Evolutionary conservation across 257 asterid species (phyloP).

Genomic region (Lithospermum erythrorhizon): DNA sequence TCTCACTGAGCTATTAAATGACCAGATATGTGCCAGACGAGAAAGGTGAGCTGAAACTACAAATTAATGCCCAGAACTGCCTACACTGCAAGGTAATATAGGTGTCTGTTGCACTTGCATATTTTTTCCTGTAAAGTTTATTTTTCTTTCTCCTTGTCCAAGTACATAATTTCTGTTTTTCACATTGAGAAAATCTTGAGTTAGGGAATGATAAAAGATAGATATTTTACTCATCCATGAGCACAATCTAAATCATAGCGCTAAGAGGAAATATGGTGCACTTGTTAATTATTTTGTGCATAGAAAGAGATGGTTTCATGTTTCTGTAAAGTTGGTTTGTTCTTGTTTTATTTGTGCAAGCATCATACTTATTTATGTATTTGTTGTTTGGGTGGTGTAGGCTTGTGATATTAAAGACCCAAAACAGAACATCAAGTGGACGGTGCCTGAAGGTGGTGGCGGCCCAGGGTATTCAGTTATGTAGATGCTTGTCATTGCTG

Average conservation of each 20-base stretch:
- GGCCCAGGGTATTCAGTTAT: conserved; percentile 90
- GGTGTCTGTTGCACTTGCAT: background rate
- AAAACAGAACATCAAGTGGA: conserved; percentile 82
- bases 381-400: conserved; percentile 23
- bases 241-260: too few relatives aligned
- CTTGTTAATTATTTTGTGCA: too few relatives aligned
- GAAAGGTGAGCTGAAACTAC: conserved; percentile 56
- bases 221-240: too few relatives aligned
- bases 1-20: conserved; percentile 4
- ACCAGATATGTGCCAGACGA: conserved; percentile 65
- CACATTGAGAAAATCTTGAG: too few relatives aligned
- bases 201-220: too few relatives aligned
- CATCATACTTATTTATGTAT: conserved; percentile 3
- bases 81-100: conserved; percentile 90
- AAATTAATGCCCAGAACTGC: conserved; percentile 92
- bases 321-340: too few relatives aligned
- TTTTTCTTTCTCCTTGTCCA: background rate
- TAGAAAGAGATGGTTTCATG: too few relatives aligned
- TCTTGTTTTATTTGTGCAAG: background rate
- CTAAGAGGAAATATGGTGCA: too few relatives aligned
- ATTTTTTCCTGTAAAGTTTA: background rate
- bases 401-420: conserved; percentile 98
- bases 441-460: conserved; percentile 96
- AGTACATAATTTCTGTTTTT: too few relatives aligned
- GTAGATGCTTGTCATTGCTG: conserved; percentile 22